Conservation (phyloP, 768 basidiomycete genomes). For the Tricholoma sp. region DNA sequence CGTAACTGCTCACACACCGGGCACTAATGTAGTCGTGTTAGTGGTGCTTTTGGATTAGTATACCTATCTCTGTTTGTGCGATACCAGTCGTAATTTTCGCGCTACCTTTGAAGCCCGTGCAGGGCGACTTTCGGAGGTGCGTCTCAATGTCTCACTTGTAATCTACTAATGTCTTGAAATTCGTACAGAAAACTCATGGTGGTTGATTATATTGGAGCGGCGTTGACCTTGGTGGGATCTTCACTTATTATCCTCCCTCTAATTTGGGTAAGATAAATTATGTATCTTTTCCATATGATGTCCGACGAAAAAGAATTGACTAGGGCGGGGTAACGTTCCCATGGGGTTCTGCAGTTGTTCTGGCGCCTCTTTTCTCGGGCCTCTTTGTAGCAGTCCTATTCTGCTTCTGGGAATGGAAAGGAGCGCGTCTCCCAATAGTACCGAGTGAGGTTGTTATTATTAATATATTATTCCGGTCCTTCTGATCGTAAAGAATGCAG, state of each 20-base stretch:
- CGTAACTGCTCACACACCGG: not conserved
- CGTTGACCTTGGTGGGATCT: constrained; percentile 55
- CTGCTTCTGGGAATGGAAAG: constrained; percentile 69
- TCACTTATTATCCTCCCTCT: constrained; percentile 63
- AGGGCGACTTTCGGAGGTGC: constrained; percentile 51
- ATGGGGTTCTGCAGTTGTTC: constrained; percentile 64
- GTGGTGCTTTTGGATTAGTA: constrained; percentile 77
- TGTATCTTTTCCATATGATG: not conserved
- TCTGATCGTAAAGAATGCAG: constrained; percentile 23
- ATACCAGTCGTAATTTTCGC: constrained; percentile 55
- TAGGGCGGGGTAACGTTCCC: constrained; percentile 71
- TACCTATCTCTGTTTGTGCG: constrained; percentile 52
- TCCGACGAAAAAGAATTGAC: not conserved
- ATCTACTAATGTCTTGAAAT: not conserved
- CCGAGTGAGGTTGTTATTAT: constrained; percentile 43
- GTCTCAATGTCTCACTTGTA: not conserved
- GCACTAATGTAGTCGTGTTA: constrained; percentile 12
- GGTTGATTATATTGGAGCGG: constrained; percentile 59
- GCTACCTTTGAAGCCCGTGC: constrained; percentile 65
- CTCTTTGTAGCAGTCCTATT: constrained; percentile 51
- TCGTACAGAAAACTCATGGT: constrained; percentile 51
- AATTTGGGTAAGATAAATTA: constrained; percentile 53
- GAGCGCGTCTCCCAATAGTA: constrained; percentile 65
- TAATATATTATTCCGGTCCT: not conserved
- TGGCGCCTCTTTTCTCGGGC: constrained; percentile 55